phyloP scores from a whole-genome alignment of 176 grass and related monocot species.

The Typha latifolia region DNA sequence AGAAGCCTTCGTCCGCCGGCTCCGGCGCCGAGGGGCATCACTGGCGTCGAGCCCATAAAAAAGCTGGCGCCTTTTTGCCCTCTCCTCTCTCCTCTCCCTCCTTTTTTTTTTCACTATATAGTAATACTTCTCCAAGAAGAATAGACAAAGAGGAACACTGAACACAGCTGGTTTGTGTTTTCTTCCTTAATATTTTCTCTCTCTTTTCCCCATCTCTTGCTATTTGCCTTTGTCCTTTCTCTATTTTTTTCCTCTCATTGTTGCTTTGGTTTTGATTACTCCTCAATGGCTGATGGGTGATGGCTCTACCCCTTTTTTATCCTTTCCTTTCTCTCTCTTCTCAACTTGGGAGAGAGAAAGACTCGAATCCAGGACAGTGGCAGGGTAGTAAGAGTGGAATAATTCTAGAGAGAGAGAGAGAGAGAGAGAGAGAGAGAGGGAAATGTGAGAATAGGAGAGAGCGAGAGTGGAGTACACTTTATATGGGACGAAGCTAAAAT shows the following conservation, averaged over 20 bases:
- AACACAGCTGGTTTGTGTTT: constrained; percentile 1
- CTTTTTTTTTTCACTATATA: neutral
- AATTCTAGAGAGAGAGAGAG: constrained; percentile 4
- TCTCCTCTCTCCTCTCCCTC: constrained; percentile 37
- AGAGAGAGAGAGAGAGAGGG: too few species aligned
- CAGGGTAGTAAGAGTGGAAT: neutral
- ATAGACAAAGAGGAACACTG: neutral
- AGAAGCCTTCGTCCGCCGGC: constrained; percentile 10
- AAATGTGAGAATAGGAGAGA: too few species aligned
- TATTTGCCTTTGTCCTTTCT: constrained; percentile 5
- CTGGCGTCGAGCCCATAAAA: constrained; percentile 19
- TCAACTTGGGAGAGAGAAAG: constrained; percentile 15
- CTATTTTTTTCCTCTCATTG: neutral
- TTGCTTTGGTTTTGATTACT: neutral
- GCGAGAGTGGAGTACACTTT: too few species aligned
- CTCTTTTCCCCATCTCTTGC: neutral
- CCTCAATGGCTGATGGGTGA: too few species aligned
- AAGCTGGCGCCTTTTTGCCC: constrained; percentile 36
- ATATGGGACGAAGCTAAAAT: too few species aligned
- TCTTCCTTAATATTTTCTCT: neutral
- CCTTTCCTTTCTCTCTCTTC: neutral
- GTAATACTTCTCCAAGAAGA: neutral
- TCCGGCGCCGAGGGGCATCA: constrained; percentile 19
- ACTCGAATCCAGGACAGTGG: constrained; percentile 15
- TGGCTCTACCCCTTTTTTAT: neutral